These are phyloP conservation scores for Backusella tarrabulga DNA, from an alignment of 192 early-diverging fungal species.

Conservation along the genomic window DNA sequence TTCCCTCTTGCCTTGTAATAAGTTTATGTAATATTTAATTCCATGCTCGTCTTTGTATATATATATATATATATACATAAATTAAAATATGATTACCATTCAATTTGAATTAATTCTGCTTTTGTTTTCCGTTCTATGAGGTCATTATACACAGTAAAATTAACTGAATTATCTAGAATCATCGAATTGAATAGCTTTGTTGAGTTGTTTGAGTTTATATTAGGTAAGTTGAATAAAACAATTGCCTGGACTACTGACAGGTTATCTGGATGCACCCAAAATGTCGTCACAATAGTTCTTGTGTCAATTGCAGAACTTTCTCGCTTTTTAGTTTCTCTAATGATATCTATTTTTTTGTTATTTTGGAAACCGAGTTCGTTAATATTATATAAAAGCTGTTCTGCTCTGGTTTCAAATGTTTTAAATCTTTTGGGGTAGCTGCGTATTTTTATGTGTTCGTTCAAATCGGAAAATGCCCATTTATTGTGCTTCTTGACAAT, in stretches of 20 bases:
- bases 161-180: background rate
- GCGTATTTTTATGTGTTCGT: conserved; percentile 56
- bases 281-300: conserved; percentile 32
- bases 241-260: conserved; percentile 85
- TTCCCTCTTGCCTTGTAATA: conserved; percentile 1
- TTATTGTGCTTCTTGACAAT: conserved; percentile 99
- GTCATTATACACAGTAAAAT: background rate
- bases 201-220: conserved; percentile 58
- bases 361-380: background rate
- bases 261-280: conserved; percentile 93
- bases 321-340: background rate
- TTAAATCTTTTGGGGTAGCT: conserved; percentile 31
- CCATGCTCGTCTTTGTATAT: background rate
- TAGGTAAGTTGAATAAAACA: conserved; percentile 83
- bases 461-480: conserved; percentile 69
- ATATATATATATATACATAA: too few relatives aligned
- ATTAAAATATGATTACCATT: background rate
- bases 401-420: background rate
- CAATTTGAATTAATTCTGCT: background rate
- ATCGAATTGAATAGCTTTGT: background rate
- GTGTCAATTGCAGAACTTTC: background rate
- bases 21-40: conserved; percentile 1
- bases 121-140: background rate
- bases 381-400: background rate
- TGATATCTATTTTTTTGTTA: background rate